Base-by-base conservation (phyloP, 1,139 yeast species). In the Geotrichum candidum region DNA sequence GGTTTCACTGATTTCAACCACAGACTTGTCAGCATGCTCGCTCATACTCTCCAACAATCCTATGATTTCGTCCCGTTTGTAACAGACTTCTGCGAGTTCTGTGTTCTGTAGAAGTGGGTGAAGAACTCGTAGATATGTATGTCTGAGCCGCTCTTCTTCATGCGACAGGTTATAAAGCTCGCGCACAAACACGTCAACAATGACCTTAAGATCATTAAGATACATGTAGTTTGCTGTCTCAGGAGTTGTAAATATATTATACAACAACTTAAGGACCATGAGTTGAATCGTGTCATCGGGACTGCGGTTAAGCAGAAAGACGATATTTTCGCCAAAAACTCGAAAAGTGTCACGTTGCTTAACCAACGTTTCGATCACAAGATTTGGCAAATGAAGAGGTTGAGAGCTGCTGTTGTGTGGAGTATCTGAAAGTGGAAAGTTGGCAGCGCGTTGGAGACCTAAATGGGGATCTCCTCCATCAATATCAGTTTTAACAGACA, bases 151-250 rank as follows among this genome's bases (percentile, higher is more conserved):
- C 65, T 86, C 91, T 50, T 83, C 82, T 38, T 82, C 82, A 51
- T 81, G 84, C 4, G 86, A 77, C 59, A 90, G 74, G 70, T 91
- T 85, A 66, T 83, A 82, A 62, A 92, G 78, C 72, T 92, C 97
- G 61, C 98, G 77, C 3, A 91, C 80, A 59, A 92, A 80, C 9
- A 94, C 91, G 68, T 91, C 97, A n/a, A 88, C 85, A 64, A 94
- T 80, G 5, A 94, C 96, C 69, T 87, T 85, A 63, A 92, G 76
- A 72, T 94, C 99, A 27, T 94, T 94, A 64, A 89, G 78, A 72
- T 94, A 94, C 60, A 88, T 82, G 64, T 86, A 80, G 60, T 87
- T 88, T 52, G 84, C 78, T 0, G 94, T 85, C 58, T 78, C 77
- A 0, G 85, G 79, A 13, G 88, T 83, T 2, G 94, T 86, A 74